Evolutionary conservation across 495 filamentous ascomycete genomes (phyloP).

Genomic region (Penicillium lagena): DNA sequence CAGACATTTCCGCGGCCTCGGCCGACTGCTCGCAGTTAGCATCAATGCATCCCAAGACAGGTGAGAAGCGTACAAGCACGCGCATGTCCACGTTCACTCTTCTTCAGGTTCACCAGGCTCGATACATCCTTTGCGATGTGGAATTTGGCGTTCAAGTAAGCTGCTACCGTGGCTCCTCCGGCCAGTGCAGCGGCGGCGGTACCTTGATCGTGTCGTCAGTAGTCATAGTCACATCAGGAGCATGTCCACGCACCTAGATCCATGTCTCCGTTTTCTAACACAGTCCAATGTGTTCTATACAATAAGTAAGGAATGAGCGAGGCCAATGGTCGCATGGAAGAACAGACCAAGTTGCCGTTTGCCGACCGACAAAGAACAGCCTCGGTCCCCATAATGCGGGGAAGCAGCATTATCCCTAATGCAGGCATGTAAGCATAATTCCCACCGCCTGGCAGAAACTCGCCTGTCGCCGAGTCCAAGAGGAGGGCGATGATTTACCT

Average conservation of each 20-base stretch:
- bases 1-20: slow-evolving; percentile 51
- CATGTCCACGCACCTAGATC: slow-evolving; percentile 1
- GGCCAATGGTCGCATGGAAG: too few species aligned
- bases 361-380: too few species aligned
- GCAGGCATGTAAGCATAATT: too few species aligned
- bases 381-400: too few species aligned
- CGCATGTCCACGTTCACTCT: slow-evolving; percentile 29
- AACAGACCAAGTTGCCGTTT: too few species aligned
- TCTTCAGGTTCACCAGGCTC: slow-evolving; percentile 20
- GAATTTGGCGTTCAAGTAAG: slow-evolving; percentile 68
- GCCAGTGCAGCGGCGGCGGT: slow-evolving; percentile 28
- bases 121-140: slow-evolving; percentile 55
- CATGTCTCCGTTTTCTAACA: slow-evolving; percentile 1
- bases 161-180: slow-evolving; percentile 37
- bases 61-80: slow-evolving; percentile 18
- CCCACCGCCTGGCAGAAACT: too few species aligned
- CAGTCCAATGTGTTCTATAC: too few species aligned
- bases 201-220: neutral
- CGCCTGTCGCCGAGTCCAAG: too few species aligned
- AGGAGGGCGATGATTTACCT: too few species aligned
- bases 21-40: slow-evolving; percentile 24
- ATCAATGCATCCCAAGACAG: too few species aligned
- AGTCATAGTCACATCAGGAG: neutral
- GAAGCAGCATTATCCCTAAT: too few species aligned
- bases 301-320: too few species aligned